Base-by-base conservation (phyloP, 257 asterid species). In the Solanum verrucosum region DNA sequence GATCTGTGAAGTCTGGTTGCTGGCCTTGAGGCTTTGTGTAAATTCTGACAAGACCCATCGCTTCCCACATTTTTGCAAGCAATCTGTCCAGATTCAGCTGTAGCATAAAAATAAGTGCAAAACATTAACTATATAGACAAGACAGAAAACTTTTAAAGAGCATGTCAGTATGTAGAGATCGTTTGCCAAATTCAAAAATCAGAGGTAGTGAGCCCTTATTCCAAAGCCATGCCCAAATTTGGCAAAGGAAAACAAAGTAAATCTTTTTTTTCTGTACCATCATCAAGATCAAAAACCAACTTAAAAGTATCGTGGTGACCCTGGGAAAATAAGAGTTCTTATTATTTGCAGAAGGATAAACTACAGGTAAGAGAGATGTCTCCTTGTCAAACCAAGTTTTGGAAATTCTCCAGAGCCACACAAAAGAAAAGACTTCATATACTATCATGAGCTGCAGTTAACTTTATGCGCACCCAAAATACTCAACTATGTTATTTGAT, bases 1-100 rank as follows among this genome's bases (percentile, higher is more conserved):
- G 99, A 40, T 97, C 99, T 10, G 94, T 33, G 88, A 97, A 97
- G 92, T 97, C 99, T 21, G 99, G 99, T 91, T 97, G 99, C 92
- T 97, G 99, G 90, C 99, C 99, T 90, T 97, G 99, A 84, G 99
- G 99, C 87, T 97, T 97, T 25, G 99, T 96, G 65, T 97, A 97
- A 82, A 96, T 93, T 92, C 99, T 93, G 89, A 95, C 98, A 85
- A 95, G 97, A 87, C 98, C 98, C 98, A 95, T 95, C 72, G 89
- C 98, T 40, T 95, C 98, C 98, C 98, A 95, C 98, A 95, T 95
- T 90, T 92, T 93, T 18, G 93, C 95, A 74, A 95, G 96, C 82
- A 95, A 92, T 92, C 98, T 93, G 87, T 95, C 98, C 90, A 95
- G 86, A 85, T 88, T 88, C 84, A 75, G 90, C 92, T 38, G 89